Evolutionary conservation across 2,329 filamentous ascomycete species (phyloP).

Genomic region (Aspergillus jensenii): DNA sequence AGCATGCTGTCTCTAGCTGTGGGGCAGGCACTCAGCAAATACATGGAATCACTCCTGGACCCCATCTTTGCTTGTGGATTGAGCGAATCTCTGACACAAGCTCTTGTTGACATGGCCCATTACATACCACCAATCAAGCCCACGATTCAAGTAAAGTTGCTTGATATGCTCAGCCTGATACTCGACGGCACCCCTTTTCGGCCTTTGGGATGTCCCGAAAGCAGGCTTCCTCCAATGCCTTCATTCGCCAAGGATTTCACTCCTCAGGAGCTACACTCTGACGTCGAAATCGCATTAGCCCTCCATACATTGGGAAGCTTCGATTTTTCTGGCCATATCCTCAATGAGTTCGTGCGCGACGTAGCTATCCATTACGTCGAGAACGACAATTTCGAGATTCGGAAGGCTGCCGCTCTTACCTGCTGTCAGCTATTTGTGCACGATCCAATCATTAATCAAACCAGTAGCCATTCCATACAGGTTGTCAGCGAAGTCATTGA

Average conservation of each 20-base stretch:
- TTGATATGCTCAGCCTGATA: slow-evolving; percentile 93
- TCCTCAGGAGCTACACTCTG: slow-evolving; percentile 74
- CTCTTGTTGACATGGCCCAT: slow-evolving; percentile 96
- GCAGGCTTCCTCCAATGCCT: slow-evolving; percentile 76
- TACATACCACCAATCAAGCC: slow-evolving; percentile 94
- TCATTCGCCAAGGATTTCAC: slow-evolving; percentile 88
- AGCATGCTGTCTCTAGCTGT: slow-evolving; percentile 94
- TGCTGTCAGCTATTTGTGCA: slow-evolving; percentile 97
- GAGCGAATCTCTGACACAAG: slow-evolving; percentile 89
- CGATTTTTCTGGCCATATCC: slow-evolving; percentile 83
- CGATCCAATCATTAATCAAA: slow-evolving; percentile 97
- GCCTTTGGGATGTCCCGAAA: slow-evolving; percentile 85
- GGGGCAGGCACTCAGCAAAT: slow-evolving; percentile 94
- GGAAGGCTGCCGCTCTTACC: slow-evolving; percentile 90
- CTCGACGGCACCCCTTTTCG: slow-evolving; percentile 90
- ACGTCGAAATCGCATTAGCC: slow-evolving; percentile 86
- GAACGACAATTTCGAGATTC: slow-evolving; percentile 88
- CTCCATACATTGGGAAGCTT: slow-evolving; percentile 97
- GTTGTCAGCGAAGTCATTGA: slow-evolving; percentile 98
- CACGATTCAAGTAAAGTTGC: slow-evolving; percentile 86
- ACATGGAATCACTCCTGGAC: slow-evolving; percentile 92
- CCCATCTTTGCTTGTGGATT: slow-evolving; percentile 96
- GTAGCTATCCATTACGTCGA: slow-evolving; percentile 98
- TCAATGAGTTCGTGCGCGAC: slow-evolving; percentile 98
- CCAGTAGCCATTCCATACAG: slow-evolving; percentile 92